phyloP scores from a whole-genome alignment of 768 basidiomycete species.

The Podaxis sp. region DNA sequence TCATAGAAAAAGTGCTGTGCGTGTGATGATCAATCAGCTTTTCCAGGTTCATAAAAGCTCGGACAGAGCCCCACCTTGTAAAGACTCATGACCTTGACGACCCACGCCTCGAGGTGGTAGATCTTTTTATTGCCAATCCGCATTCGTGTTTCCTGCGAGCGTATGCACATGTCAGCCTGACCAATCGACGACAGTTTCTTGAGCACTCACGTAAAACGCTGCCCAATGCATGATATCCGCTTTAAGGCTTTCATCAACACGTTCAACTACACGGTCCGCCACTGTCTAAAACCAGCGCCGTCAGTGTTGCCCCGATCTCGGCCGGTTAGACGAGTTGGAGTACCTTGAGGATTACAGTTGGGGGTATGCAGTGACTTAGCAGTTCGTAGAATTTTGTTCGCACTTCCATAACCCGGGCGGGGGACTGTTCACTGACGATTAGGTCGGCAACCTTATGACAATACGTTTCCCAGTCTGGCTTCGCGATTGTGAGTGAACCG shows the following conservation, averaged over 20 bases:
- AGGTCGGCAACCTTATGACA: slow-evolving; percentile 89
- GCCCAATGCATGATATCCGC: slow-evolving; percentile 98
- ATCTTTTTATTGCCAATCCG: slow-evolving; percentile 86
- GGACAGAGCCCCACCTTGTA: slow-evolving; percentile 61
- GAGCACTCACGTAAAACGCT: slow-evolving; percentile 79
- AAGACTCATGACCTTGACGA: slow-evolving; percentile 92
- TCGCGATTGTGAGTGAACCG: slow-evolving; percentile 79
- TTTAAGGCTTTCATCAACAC: slow-evolving; percentile 88
- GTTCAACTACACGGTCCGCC: slow-evolving; percentile 82
- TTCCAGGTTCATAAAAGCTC: not conserved
- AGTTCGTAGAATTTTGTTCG: slow-evolving; percentile 93
- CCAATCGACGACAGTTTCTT: not conserved
- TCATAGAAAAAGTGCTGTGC: slow-evolving; percentile 62
- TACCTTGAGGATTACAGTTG: slow-evolving; percentile 89
- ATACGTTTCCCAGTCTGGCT: slow-evolving; percentile 99
- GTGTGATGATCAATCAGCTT: slow-evolving; percentile 12
- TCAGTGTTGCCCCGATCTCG: not conserved
- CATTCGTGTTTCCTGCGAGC: slow-evolving; percentile 86
- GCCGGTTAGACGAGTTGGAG: slow-evolving; percentile 4
- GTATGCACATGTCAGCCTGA: not conserved
- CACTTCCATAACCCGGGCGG: slow-evolving; percentile 88
- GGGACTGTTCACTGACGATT: slow-evolving; percentile 87
- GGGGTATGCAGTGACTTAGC: slow-evolving; percentile 95
- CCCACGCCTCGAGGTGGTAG: slow-evolving; percentile 97
- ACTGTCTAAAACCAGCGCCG: slow-evolving; percentile 62